These are phyloP conservation scores for Penicillium odoratum DNA, from an alignment of 495 filamentous ascomycete species.

Conservation along the genomic window DNA sequence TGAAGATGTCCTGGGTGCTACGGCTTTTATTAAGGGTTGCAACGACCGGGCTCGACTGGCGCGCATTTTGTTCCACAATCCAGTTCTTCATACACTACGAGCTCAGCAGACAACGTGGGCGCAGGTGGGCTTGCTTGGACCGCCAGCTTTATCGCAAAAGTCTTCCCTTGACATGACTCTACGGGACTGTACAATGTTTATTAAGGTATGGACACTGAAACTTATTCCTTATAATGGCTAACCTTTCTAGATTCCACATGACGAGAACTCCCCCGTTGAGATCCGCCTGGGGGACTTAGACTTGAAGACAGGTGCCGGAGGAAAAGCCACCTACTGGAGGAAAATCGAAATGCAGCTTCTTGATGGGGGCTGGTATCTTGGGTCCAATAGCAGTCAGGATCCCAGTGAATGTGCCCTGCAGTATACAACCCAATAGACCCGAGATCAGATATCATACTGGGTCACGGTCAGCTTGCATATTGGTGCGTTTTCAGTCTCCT, in stretches of 20 bases:
- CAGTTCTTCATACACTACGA: constrained; percentile 35
- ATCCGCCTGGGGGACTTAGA: constrained; percentile 85
- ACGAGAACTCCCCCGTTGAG: constrained; percentile 53
- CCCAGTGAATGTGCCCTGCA: constrained; percentile 35
- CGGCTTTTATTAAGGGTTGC: constrained; percentile 38
- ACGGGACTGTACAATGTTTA: constrained; percentile 82
- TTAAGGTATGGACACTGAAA: constrained; percentile 53
- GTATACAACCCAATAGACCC: neutral
- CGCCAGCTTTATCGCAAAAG: constrained; percentile 29
- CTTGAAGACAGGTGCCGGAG: constrained; percentile 68
- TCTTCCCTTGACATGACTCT: constrained; percentile 75
- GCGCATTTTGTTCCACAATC: constrained; percentile 36
- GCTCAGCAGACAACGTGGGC: constrained; percentile 34
- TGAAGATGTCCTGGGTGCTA: constrained; percentile 38
- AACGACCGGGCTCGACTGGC: constrained; percentile 39
- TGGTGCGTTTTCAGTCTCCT: neutral
- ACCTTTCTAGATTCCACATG: constrained; percentile 24
- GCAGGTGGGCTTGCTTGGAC: constrained; percentile 42
- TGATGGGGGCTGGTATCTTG: constrained; percentile 73
- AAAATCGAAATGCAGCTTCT: constrained; percentile 61
- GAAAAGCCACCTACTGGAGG: constrained; percentile 74
- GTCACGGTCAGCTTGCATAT: neutral
- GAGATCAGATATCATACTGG: neutral
- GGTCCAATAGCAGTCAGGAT: constrained; percentile 30
- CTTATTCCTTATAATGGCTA: neutral